Evolutionary conservation across 805 yeast species (phyloP).

Genomic region (Candida odintsovae): DNA sequence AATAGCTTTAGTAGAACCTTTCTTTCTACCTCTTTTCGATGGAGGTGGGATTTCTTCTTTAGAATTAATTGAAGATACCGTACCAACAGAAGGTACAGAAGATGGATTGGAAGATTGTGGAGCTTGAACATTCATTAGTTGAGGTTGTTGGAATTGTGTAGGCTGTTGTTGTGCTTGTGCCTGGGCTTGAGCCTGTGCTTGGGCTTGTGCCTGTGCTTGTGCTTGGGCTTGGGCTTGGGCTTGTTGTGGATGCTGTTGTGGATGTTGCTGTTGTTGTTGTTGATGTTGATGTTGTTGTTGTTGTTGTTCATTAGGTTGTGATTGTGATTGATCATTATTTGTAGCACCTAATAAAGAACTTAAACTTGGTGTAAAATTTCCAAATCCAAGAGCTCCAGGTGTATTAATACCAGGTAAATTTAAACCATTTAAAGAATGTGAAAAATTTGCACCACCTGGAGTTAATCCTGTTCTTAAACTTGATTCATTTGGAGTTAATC

Average conservation of each 20-base stretch:
- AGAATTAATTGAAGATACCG: not conserved
- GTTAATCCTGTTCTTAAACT: conserved; percentile 66
- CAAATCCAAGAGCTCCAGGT: conserved; percentile 18
- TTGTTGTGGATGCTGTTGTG: not conserved
- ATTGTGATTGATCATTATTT: conserved; percentile 13
- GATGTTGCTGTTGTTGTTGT: not conserved
- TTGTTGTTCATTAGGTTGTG: too few species aligned
- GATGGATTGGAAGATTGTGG: not conserved
- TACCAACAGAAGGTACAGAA: not conserved
- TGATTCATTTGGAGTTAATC: conserved; percentile 74
- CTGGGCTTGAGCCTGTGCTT: too few species aligned
- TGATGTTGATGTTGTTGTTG: not conserved
- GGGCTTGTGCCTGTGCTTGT: too few species aligned
- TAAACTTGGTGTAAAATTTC: conserved; percentile 32
- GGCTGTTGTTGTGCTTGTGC: not conserved
- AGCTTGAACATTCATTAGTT: not conserved
- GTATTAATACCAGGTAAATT: conserved; percentile 19
- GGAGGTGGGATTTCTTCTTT: not conserved
- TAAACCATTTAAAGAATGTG: conserved; percentile 34
- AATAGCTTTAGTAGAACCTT: not conserved
- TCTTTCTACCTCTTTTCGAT: conserved; percentile 13
- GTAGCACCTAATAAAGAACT: conserved; percentile 20
- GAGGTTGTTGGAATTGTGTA: not conserved
- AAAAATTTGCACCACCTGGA: conserved; percentile 44
- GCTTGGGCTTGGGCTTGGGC: not conserved